Conservation (phyloP, 2,329 filamentous ascomycete genomes). For the Calcarisporium arbuscula region DNA sequence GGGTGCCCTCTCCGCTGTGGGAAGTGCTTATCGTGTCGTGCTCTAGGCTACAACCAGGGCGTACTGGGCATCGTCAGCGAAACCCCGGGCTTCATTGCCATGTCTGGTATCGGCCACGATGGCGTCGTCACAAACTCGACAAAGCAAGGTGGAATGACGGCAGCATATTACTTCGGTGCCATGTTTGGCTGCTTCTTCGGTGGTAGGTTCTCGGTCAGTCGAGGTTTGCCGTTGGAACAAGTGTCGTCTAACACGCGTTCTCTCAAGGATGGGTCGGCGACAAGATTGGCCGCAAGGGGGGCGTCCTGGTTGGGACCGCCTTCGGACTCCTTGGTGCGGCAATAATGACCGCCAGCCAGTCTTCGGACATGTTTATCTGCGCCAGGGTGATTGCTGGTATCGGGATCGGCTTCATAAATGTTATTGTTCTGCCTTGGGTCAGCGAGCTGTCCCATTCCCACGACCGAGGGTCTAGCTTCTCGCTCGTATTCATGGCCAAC, state of each 20-base stretch:
- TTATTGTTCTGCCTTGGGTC: slow-evolving; percentile 42
- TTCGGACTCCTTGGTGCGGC: slow-evolving; percentile 43
- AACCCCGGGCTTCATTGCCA: slow-evolving; percentile 31
- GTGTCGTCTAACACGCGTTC: not conserved
- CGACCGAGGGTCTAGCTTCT: slow-evolving; percentile 39
- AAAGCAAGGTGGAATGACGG: slow-evolving; percentile 45
- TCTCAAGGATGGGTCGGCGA: slow-evolving; percentile 38
- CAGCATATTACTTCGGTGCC: slow-evolving; percentile 46
- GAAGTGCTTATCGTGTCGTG: too few species aligned
- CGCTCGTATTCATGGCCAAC: slow-evolving; percentile 46
- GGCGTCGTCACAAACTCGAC: slow-evolving; percentile 40
- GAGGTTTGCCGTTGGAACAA: too few species aligned
- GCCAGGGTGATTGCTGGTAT: slow-evolving; percentile 45
- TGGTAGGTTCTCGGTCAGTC: slow-evolving; percentile 13
- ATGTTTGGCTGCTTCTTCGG: slow-evolving; percentile 44
- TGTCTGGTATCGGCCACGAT: slow-evolving; percentile 40
- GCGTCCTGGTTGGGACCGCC: slow-evolving; percentile 37
- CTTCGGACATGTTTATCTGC: slow-evolving; percentile 40
- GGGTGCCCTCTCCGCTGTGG: too few species aligned
- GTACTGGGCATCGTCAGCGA: slow-evolving; percentile 46
- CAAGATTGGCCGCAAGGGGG: slow-evolving; percentile 40
- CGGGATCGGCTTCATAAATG: slow-evolving; percentile 44
- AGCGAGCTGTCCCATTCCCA: slow-evolving; percentile 40
- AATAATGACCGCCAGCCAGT: slow-evolving; percentile 37
- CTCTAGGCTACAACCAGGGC: slow-evolving; percentile 46